Percentiles rank a stretch among this genome's conserved stretches.
phyloP scores from a whole-genome alignment of 1,284 basidiomycete species.

The Phylloporus sp. region DNA sequence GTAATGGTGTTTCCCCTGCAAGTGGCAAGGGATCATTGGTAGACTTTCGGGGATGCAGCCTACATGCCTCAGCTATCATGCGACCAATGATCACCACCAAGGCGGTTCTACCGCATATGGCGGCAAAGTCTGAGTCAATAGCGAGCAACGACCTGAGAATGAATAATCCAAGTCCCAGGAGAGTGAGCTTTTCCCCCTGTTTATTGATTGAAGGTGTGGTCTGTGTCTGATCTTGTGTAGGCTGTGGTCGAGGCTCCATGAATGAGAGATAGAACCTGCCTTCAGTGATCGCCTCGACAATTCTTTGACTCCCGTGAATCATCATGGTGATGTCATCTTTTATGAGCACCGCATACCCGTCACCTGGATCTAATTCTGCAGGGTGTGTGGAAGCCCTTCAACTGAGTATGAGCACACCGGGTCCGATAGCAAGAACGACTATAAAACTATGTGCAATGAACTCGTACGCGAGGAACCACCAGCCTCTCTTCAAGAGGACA shows the following conservation, averaged over 20 bases:
- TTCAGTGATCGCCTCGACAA: constrained; percentile 28
- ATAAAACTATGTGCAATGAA: constrained; percentile 16
- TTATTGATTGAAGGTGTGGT: no score
- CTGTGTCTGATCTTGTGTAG: background rate
- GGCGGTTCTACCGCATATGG: no score
- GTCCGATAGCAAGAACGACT: constrained; percentile 23
- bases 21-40: background rate
- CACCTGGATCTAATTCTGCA: constrained; percentile 15
- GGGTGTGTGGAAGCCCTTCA: constrained; percentile 17
- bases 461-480: constrained; percentile 14
- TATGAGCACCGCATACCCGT: constrained; percentile 27
- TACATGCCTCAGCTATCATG: constrained; percentile 17
- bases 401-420: constrained; percentile 24
- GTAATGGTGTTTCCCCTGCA: constrained; percentile 4
- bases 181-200: no score
- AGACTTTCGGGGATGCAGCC: constrained; percentile 15
- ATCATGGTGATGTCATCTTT: constrained; percentile 27
- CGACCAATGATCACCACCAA: constrained; percentile 9
- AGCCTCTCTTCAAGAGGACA: constrained; percentile 12
- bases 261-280: constrained; percentile 32
- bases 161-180: no score
- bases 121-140: no score
- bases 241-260: background rate
- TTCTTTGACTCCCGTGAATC: constrained; percentile 23
- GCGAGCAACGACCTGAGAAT: no score